Evolutionary conservation across 1,139 yeast genomes (phyloP).

Genomic region (Yamadazyma aaseri): DNA sequence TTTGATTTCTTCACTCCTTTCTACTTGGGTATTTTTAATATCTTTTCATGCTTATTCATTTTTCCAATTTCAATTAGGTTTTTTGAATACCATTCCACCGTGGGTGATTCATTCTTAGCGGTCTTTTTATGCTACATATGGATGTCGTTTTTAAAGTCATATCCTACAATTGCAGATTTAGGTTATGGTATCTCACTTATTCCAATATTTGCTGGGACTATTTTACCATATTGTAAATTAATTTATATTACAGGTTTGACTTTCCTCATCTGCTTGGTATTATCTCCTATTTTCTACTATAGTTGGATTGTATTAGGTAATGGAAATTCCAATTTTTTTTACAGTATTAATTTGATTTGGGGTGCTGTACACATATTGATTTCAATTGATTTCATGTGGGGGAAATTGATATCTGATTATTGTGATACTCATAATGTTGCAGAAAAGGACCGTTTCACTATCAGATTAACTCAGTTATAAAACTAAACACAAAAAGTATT

Average conservation of each 20-base stretch:
- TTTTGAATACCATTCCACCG: constrained; percentile 22
- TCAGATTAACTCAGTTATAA: constrained; percentile 44
- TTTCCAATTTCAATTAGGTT: constrained; percentile 76
- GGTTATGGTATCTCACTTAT: constrained; percentile 65
- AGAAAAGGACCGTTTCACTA: constrained; percentile 15
- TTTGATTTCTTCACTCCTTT: constrained; percentile 86
- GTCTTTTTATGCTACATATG: constrained; percentile 63
- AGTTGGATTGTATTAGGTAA: constrained; percentile 94
- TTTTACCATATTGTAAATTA: constrained; percentile 35
- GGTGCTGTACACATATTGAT: constrained; percentile 69
- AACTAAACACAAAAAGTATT: not conserved
- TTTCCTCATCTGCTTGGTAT: constrained; percentile 33
- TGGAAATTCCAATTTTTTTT: constrained; percentile 94
- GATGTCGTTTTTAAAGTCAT: constrained; percentile 73
- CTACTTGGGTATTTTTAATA: constrained; percentile 79
- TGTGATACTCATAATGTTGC: constrained; percentile 41
- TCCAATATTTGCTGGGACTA: constrained; percentile 52
- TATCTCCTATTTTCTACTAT: constrained; percentile 89
- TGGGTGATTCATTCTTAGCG: constrained; percentile 63
- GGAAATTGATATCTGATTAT: constrained; percentile 69
- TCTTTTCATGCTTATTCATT: constrained; percentile 66
- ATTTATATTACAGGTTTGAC: constrained; percentile 39
- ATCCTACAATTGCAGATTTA: constrained; percentile 84
- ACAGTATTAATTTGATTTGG: constrained; percentile 86
- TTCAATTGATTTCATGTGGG: constrained; percentile 81